A percentile compares a stretch with the other conserved stretches of the same genome.
Conservation (phyloP, 305 asterid genomes). For the Plantago rigida region DNA sequence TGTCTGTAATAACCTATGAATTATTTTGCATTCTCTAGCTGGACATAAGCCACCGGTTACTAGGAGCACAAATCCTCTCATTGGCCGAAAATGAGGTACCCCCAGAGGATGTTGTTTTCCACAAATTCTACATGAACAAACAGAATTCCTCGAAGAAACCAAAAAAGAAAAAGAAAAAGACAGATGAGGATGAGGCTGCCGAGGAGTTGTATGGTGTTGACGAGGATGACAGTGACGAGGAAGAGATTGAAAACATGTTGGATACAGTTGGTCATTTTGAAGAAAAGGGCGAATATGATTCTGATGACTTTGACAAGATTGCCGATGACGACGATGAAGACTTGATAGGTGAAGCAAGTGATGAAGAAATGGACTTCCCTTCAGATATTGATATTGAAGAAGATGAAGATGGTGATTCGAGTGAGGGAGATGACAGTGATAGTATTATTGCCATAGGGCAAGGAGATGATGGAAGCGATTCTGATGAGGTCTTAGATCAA, state of each 20-base stretch:
- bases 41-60: slow-evolving; percentile 66
- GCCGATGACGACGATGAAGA: slow-evolving; percentile 28
- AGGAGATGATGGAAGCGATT: slow-evolving; percentile 47
- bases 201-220: slow-evolving; percentile 52
- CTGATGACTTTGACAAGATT: slow-evolving; percentile 58
- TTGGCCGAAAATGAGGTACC: slow-evolving; percentile 69
- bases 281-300: slow-evolving; percentile 46
- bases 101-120: slow-evolving; percentile 87
- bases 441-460: slow-evolving; percentile 29
- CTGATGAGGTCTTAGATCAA: slow-evolving; percentile 23
- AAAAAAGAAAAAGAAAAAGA: slow-evolving; percentile 70
- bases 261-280: slow-evolving; percentile 38
- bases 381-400: slow-evolving; percentile 33
- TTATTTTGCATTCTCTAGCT: slow-evolving; percentile 34
- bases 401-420: slow-evolving; percentile 20
- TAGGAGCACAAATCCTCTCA: slow-evolving; percentile 68
- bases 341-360: slow-evolving; percentile 46
- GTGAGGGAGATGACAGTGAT: slow-evolving; percentile 28
- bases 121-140: slow-evolving; percentile 71
- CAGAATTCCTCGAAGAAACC: slow-evolving; percentile 58
- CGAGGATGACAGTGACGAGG: slow-evolving; percentile 62
- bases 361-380: slow-evolving; percentile 43
- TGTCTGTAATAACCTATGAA: background rate
- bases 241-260: slow-evolving; percentile 54
- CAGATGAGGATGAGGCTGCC: slow-evolving; percentile 59